Evolutionary conservation across 805 yeast genomes (phyloP), one percentile per base, ranked within the genome.

Genomic region (Ogataea naganishii): DNA sequence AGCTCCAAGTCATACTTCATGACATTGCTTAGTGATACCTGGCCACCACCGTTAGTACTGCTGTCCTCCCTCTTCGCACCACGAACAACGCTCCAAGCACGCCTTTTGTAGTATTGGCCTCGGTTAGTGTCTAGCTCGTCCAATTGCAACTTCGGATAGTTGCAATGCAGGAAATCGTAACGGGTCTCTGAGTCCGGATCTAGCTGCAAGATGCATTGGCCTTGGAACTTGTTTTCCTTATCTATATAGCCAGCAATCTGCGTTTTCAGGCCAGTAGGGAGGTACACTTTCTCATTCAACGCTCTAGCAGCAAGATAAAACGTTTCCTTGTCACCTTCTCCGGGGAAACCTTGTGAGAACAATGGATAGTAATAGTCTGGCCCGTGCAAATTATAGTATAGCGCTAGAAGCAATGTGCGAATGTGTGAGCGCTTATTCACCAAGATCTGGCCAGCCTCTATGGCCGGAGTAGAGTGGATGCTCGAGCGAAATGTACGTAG

Each of bases 321-420:
- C 0, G 89, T 78, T 45, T 80, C 89, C 47, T 80, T 80, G 46
- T 80, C 89, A 30, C 89, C 88, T 57, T 80, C 81, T 17, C 89
- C 89, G 1, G 84, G 75, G 16, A 73, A 62, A 4, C 84, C 84
- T 46, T 79, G 88, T 0, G 83, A 69, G 39, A 80, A 60, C 34
- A 80, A 51, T 8, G 77, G 79, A 43, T 80, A 80, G 49, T 72
- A 80, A 54, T 67, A 74, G 7, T 61, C 51, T 1, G 85, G 85
- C 0, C 89, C 88, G 49, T 61, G 59, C 1, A 74, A 52, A 41
- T 80, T 80, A 49, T 80, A 80, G 50, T 77, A 80, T 23, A 74
- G 56, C 3, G 81, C 61, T 27, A 80, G 51, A 17, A 78, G 47
- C 26, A 80, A 47, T 0, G 84, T 75, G 35, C 63, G 66, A 31